Conservation (phyloP, 208 protist species). For the Trypanosoma mega region DNA sequence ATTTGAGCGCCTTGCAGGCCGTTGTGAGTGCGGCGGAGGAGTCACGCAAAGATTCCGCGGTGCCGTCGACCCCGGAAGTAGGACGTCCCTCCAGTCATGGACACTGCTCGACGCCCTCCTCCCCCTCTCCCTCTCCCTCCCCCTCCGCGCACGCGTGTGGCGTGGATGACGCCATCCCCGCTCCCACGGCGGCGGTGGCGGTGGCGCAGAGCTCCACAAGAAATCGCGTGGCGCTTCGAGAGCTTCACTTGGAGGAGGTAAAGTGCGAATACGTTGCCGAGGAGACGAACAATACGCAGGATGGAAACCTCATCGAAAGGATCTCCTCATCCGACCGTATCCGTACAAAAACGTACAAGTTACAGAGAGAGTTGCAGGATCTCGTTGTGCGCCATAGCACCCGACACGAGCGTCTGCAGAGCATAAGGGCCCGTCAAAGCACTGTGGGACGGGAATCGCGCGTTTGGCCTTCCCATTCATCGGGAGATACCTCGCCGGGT, state of each 20-base stretch:
- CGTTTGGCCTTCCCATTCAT: neutral
- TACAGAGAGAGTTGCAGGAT: conserved; percentile 68
- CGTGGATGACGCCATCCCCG: no score
- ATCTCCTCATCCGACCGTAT: conserved; percentile 65
- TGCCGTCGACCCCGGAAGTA: no score
- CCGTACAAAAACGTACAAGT: conserved; percentile 34
- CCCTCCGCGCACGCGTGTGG: conserved; percentile 6
- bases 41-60: neutral
- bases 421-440: conserved; percentile 30
- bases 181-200: no score
- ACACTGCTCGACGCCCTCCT: no score
- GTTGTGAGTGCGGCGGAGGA: neutral
- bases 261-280: neutral
- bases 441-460: conserved; percentile 7
- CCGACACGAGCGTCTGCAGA: conserved; percentile 49
- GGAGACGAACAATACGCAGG: neutral
- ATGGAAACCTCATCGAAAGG: neutral
- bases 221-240: no score
- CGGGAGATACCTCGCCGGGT: neutral
- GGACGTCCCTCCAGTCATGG: no score
- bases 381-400: conserved; percentile 49
- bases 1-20: neutral
- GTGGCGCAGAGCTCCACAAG: no score
- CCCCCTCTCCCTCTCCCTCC: no score
- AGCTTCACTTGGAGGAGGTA: no score